Base-by-base conservation (phyloP, 2,329 filamentous ascomycete genomes). In the Thielaviopsis punctulata region DNA sequence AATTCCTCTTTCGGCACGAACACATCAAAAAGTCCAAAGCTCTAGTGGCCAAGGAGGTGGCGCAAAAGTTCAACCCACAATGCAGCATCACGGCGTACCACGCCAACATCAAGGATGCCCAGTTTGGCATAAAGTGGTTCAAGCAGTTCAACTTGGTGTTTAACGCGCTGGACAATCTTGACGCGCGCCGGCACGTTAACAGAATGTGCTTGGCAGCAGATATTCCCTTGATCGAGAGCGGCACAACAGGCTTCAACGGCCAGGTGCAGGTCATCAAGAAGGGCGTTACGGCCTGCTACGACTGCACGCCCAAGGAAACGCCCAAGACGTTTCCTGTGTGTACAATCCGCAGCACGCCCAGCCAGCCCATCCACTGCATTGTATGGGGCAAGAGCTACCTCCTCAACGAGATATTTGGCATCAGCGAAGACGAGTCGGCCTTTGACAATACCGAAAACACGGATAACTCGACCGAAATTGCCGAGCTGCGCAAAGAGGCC, bases 11-110 rank as follows among this genome's bases (percentile, higher is more conserved):
- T 66, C 79, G 89, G 56, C 84, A 90, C 61, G 89, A 96, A 64
- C 92, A 98, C 63, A 96, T 98, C 68, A 96, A 95, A 68, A 95
- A 95, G 66, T 80, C 90, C 1, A 98, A 98, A 65, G 89, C 92
- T 49, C 68, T 94, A 68, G 89, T 95, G 58, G 92, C 90, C 47
- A 95, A 90, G 65, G 89, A 95, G 59, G 88, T 85, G 21, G 92
- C 90, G 48, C 78, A 83, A 61, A 83, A 77, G 57, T 98, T 98
- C 72, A 95, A 95, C 60, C 89, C 89, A 1, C 79, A 80, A 56
- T 84, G 87, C 59, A 86, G 84, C 64, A 83, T 98, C 59, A 77
- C 87, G 60, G 87, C 92, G 25, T 80, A 95, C 61, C 88, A 95
- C 68, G 86, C 85, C 57, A 95, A 96, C 62, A 95, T 98, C 68